phyloP scores from a whole-genome alignment of 768 basidiomycete genomes.

The Russula ochroleuca region DNA sequence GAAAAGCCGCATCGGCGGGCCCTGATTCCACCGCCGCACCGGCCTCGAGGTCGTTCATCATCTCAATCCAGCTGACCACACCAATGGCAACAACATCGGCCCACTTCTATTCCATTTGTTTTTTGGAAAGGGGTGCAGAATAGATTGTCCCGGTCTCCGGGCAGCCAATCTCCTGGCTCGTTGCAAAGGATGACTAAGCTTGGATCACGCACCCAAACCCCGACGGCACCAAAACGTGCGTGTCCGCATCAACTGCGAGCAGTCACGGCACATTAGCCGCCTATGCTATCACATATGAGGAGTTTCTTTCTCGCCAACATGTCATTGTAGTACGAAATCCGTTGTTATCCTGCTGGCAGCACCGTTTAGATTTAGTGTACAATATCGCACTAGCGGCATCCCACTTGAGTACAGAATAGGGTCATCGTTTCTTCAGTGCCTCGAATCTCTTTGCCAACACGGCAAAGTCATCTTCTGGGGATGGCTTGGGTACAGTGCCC shows the following conservation, averaged over 20 bases:
- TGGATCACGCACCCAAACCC: background rate
- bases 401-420: background rate
- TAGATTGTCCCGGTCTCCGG: conserved; percentile 7
- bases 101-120: too few species aligned
- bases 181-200: background rate
- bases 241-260: background rate
- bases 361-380: background rate
- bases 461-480: conserved; percentile 66
- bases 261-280: background rate
- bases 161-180: background rate
- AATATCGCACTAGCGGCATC: background rate
- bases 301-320: background rate
- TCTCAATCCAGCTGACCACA: background rate
- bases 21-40: conserved; percentile 15
- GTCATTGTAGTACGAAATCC: background rate
- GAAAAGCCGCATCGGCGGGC: conserved; percentile 23
- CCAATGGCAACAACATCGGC: background rate
- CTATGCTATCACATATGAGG: background rate
- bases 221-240: too few species aligned
- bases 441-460: conserved; percentile 76
- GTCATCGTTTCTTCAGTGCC: conserved; percentile 75
- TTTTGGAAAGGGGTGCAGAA: background rate
- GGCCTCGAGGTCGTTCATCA: conserved; percentile 16
- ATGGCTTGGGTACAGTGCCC: conserved; percentile 34
- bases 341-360: background rate